These are phyloP conservation scores for Xylaria acuta DNA, from an alignment of 495 filamentous ascomycete genomes.

Conservation along the genomic window DNA sequence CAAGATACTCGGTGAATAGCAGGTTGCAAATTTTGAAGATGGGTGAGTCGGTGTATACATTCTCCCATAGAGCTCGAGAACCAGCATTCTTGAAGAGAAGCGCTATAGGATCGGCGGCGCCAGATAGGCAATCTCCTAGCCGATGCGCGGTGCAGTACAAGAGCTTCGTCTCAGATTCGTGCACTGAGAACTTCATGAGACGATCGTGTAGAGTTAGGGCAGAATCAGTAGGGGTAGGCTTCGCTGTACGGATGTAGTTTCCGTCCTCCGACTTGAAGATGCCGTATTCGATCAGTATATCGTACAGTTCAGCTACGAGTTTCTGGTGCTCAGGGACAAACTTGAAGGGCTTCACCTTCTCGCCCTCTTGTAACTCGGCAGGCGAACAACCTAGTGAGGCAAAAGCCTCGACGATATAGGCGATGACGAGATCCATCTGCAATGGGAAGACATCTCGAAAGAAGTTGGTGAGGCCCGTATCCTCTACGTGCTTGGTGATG, in stretches of 20 bases:
- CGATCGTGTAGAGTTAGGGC: not conserved
- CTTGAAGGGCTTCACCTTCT: slow-evolving; percentile 52
- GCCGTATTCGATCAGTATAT: slow-evolving; percentile 41
- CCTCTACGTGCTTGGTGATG: not conserved
- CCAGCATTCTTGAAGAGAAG: slow-evolving; percentile 7
- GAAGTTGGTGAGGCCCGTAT: not conserved
- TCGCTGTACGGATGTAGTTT: slow-evolving; percentile 28
- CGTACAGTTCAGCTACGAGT: slow-evolving; percentile 40
- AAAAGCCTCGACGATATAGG: slow-evolving; percentile 42
- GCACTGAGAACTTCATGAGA: not conserved
- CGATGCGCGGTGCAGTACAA: slow-evolving; percentile 13
- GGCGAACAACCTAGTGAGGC: slow-evolving; percentile 35
- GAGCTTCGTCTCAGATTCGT: slow-evolving; percentile 13
- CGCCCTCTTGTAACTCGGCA: slow-evolving; percentile 43
- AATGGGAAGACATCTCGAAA: not conserved
- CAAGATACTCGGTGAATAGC: not conserved
- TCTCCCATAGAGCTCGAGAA: slow-evolving; percentile 8
- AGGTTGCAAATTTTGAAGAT: slow-evolving; percentile 3
- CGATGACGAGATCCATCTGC: slow-evolving; percentile 3
- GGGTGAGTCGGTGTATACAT: slow-evolving; percentile 7
- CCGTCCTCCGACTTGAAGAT: slow-evolving; percentile 47
- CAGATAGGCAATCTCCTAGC: slow-evolving; percentile 17
- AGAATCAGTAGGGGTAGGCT: not conserved
- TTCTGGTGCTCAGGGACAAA: slow-evolving; percentile 46
- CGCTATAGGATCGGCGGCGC: not conserved